Base-by-base conservation (phyloP, 2,329 filamentous ascomycete genomes). In the Verticillium dahliae region DNA sequence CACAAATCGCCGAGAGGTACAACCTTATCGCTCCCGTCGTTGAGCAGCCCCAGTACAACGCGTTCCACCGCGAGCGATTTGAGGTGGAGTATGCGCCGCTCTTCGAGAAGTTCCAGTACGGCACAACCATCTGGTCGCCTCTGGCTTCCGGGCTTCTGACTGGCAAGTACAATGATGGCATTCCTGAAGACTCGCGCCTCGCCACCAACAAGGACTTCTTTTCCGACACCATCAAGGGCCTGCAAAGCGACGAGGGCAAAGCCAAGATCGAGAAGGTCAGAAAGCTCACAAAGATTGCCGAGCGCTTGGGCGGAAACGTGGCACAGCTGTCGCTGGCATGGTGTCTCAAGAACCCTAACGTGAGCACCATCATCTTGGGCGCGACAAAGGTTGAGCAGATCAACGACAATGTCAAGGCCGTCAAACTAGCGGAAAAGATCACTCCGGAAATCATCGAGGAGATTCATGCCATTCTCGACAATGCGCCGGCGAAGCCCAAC, bases 11-110 rank as follows among this genome's bases (percentile, higher is more conserved):
- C 27, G 81, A 85, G 62, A 79, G 80, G 66, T 77, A 89, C 9
- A 79, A 81, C 5, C 78, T 90, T 58, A 83, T 90, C 59, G 83
- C 80, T 0, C 88, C 87, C 0, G 71, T 88, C 9, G 84, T 87
- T 67, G 88, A 90, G 71, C 88, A 90, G 74, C 87, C 87, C 0
- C 78, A 83, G 65, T 90, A 90, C 76, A 90, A 89, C 74, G 79
- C 89, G 67, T 76, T 90, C 2, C 74, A 75, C 34, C 82, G 88
- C 37, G 76, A 84, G 64, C 83, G 83, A 67, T 86, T 90, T 14
- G 87, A 90, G 72, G 78, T 78, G 59, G 85, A 90, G 67, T 89
- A 82, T 73, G 78, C 81, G 62, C 82, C 83, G 35, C 74, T 90
- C n/a, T 89, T 87, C 71, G 75, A 82, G 56, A 78, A 85, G 56